Base-by-base conservation (phyloP, 129 eudicot species). In the Logfia minima region DNA sequence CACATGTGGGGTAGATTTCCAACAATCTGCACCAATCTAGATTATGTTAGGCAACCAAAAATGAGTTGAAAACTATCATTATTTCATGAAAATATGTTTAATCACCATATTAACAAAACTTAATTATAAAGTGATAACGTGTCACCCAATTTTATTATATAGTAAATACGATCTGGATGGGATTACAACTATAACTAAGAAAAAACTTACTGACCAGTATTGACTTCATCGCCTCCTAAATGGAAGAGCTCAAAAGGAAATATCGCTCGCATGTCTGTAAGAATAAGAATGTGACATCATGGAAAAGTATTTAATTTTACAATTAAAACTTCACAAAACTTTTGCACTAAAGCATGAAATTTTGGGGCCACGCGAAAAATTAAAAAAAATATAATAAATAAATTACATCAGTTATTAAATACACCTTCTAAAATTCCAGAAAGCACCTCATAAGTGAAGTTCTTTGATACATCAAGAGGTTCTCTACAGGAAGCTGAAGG, bases 201-300 rank as follows among this genome's bases (percentile, higher is more conserved):
- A 37, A 62, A 70, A 67, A 56, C 6, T 66, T 68, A 79, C 84
- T 72, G 70, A 91, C 97, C 93, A 65, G 99, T 91, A 85, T 94
- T 83, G 23, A 94, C 99, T 82, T 94, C 99, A 84, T 94, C 99
- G 55, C 99, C 99, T 26, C 99, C 99, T 61, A 94, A 85, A 81
- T 94, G 99, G 77, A 94, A 91, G 77, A 94, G 97, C 83, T 89
- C 90, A 60, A 94, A 94, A 52, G 98, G 98, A 74, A 94, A 94
- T 61, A 87, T 87, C 74, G 87, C 89, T 62, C 89, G 77, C 89
- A 94, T 81, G 77, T 89, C 98, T 94, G 89, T 79, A 86, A 77
- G 65, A 70, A 18, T 6, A 43, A 78, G 60, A 22, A 72, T 34
- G 6, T 26, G 29, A 34, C 34, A 26, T 79, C 59, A 71, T 48